phyloP scores from a whole-genome alignment of 257 asterid species.

The Thymus quinquecostatus region DNA sequence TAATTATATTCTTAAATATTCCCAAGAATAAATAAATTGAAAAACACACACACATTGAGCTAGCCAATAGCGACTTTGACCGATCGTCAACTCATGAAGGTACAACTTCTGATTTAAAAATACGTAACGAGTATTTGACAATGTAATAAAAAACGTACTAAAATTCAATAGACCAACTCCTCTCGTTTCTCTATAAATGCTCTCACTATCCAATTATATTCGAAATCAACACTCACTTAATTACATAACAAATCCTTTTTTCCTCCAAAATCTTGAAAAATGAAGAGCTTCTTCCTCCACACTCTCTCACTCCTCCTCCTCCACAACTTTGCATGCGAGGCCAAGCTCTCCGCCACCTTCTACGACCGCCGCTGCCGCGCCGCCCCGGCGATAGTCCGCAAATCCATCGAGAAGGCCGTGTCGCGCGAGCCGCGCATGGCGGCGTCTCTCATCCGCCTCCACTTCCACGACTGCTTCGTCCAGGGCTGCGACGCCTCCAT shows the following conservation, averaged over 20 bases:
- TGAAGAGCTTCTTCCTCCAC: neutral
- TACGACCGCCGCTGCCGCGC: constrained; percentile 41
- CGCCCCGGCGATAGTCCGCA: constrained; percentile 34
- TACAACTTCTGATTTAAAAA: neutral
- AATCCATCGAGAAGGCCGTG: constrained; percentile 36
- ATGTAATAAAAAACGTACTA: too few relatives aligned
- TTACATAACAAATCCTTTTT: too few relatives aligned
- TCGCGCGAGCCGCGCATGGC: constrained; percentile 50
- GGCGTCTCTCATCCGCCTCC: constrained; percentile 53
- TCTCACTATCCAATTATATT: neutral
- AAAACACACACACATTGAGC: neutral
- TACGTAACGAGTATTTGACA: too few relatives aligned
- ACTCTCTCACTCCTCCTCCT: constrained; percentile 4
- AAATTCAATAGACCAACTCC: too few relatives aligned
- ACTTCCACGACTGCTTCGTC: constrained; percentile 58
- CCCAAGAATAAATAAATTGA: neutral
- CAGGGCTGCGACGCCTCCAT: constrained; percentile 54
- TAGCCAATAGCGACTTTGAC: neutral
- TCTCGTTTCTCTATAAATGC: neutral
- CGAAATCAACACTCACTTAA: neutral
- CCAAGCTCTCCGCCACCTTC: constrained; percentile 48
- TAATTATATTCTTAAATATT: neutral
- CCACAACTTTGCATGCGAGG: constrained; percentile 28
- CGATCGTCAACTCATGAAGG: neutral
- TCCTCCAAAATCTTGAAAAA: neutral